phyloP scores from a whole-genome alignment of 352 stramenopile species.

The Phytophthora capsici region DNA sequence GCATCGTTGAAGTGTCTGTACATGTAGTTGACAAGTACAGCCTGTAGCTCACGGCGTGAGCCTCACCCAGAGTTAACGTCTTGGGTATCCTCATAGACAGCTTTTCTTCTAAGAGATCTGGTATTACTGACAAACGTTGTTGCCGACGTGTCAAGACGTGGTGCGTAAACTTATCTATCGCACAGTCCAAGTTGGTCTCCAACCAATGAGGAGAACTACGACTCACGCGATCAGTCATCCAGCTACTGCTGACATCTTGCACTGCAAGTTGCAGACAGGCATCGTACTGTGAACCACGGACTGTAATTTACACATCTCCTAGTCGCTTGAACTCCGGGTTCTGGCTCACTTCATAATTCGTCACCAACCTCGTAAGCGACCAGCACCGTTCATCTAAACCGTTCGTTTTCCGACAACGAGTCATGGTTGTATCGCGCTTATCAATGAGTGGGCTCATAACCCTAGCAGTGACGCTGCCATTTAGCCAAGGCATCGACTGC shows the following conservation, averaged over 20 bases:
- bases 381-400: background rate
- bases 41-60: too few relatives aligned
- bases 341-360: conserved; percentile 16
- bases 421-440: conserved; percentile 5
- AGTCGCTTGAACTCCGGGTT: background rate
- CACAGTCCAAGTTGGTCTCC: too few relatives aligned
- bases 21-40: background rate
- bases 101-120: conserved; percentile 7
- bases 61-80: too few relatives aligned
- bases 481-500: conserved; percentile 18
- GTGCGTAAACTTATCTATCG: conserved; percentile 1
- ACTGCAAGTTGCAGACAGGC: conserved; percentile 1
- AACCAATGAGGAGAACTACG: background rate
- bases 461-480: background rate
- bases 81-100: background rate
- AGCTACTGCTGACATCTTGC: background rate
- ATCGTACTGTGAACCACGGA: background rate
- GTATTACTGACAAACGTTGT: background rate
- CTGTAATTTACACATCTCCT: background rate
- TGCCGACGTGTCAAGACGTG: too few relatives aligned
- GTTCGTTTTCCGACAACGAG: background rate
- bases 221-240: background rate
- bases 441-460: background rate
- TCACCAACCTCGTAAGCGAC: conserved; percentile 1
- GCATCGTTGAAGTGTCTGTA: conserved; percentile 25